phyloP scores from a whole-genome alignment of 2,329 filamentous ascomycete genomes.

The Penicillium decumbens region DNA sequence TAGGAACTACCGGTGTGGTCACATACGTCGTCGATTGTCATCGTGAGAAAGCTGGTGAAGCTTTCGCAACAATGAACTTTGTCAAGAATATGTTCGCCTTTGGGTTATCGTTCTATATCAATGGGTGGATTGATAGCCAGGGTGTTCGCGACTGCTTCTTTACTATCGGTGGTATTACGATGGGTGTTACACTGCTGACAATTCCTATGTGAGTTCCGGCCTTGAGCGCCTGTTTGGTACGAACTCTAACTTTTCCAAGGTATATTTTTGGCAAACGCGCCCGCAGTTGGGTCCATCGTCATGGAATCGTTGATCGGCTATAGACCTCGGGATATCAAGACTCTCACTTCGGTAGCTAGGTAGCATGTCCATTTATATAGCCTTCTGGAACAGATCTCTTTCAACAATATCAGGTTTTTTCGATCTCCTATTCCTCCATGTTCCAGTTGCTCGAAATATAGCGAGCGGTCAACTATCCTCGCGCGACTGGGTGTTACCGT shows the following conservation, averaged over 20 bases:
- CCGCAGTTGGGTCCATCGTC: constrained; percentile 21
- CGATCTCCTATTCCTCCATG: constrained; percentile 41
- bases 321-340: background rate
- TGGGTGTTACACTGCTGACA: constrained; percentile 28
- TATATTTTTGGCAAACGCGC: constrained; percentile 23
- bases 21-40: constrained; percentile 41
- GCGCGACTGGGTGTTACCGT: constrained; percentile 47
- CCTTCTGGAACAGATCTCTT: constrained; percentile 9
- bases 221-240: too few species aligned
- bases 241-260: constrained; percentile 3
- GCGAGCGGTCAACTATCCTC: constrained; percentile 22
- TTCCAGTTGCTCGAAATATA: background rate
- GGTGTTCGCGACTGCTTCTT: constrained; percentile 39
- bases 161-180: constrained; percentile 36
- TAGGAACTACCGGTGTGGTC: constrained; percentile 37
- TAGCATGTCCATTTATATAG: background rate
- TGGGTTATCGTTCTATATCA: constrained; percentile 39
- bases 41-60: constrained; percentile 36
- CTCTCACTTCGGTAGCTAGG: background rate
- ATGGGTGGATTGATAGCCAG: constrained; percentile 39
- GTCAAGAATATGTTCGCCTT: constrained; percentile 41
- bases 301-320: constrained; percentile 16
- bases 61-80: constrained; percentile 40
- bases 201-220: constrained; percentile 29
- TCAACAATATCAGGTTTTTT: constrained; percentile 43